These are phyloP conservation scores for Mortierella sp. DNA, from an alignment of 371 early-diverging fungal genomes.

Conservation along the genomic window DNA sequence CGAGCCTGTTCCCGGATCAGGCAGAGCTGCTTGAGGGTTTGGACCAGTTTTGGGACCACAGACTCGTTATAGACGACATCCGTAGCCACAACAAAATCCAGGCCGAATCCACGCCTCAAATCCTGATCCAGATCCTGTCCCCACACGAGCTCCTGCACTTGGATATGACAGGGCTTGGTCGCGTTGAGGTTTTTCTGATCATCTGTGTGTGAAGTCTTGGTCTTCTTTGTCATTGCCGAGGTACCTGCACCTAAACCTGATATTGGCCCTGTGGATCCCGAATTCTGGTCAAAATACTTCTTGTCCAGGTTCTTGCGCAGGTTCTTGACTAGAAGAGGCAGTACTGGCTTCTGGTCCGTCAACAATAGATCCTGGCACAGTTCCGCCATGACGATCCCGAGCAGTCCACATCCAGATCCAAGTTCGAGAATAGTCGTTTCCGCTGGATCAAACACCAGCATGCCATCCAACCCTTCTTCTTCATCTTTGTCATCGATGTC, in stretches of 20 bases:
- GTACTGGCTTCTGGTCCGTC: constrained; percentile 46
- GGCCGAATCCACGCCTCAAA: constrained; percentile 30
- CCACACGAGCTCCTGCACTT: constrained; percentile 49
- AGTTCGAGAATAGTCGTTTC: constrained; percentile 43
- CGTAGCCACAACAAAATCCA: constrained; percentile 44
- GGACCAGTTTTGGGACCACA: constrained; percentile 30
- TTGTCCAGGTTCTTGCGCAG: constrained; percentile 46
- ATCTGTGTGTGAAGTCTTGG: no score
- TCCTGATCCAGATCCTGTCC: constrained; percentile 47
- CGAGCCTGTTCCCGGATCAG: constrained; percentile 23
- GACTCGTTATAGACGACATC: constrained; percentile 55
- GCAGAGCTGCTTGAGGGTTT: constrained; percentile 32
- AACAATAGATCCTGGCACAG: constrained; percentile 35
- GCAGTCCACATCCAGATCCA: constrained; percentile 51
- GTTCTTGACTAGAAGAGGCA: constrained; percentile 46
- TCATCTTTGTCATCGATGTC: constrained; percentile 2
- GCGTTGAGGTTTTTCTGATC: background rate
- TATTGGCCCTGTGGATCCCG: background rate
- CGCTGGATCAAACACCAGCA: constrained; percentile 34
- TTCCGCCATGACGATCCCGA: constrained; percentile 50
- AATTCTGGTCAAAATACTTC: constrained; percentile 41
- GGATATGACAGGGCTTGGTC: constrained; percentile 32
- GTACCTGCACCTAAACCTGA: constrained; percentile 11
- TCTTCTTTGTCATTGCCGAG: no score
- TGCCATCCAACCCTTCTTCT: constrained; percentile 1